phyloP scores from a whole-genome alignment of 805 yeast genomes.

The Ogataea nakhonphanomensis region DNA sequence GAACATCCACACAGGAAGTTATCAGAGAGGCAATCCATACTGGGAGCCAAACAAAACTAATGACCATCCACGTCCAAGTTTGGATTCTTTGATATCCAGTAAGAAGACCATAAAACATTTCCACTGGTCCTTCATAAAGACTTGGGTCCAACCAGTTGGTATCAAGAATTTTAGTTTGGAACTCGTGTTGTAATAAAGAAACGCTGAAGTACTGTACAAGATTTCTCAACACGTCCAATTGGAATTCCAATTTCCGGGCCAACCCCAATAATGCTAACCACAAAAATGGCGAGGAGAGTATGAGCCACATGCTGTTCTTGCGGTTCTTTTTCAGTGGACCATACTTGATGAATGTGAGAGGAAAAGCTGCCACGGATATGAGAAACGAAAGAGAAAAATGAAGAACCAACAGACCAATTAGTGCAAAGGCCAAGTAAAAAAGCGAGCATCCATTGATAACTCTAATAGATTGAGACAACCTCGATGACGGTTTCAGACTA shows the following conservation, averaged over 20 bases:
- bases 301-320: conserved; percentile 25
- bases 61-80: conserved; percentile 82
- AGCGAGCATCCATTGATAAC: conserved; percentile 33
- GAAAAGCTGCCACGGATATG: conserved; percentile 69
- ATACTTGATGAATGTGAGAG: conserved; percentile 61
- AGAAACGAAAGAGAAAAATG: conserved; percentile 79
- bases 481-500: conserved; percentile 1
- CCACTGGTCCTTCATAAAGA: conserved; percentile 33
- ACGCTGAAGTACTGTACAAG: conserved; percentile 29
- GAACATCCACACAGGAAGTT: conserved; percentile 25
- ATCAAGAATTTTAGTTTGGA: conserved; percentile 16
- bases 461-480: conserved; percentile 23
- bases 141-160: conserved; percentile 12
- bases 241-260: conserved; percentile 20
- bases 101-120: conserved; percentile 49
- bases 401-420: conserved; percentile 72
- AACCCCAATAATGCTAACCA: conserved; percentile 29
- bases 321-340: conserved; percentile 18
- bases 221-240: conserved; percentile 30
- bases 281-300: conserved; percentile 32
- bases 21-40: conserved; percentile 53
- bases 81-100: conserved; percentile 66
- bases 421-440: conserved; percentile 60
- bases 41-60: conserved; percentile 78
- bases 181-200: conserved; percentile 17